Base-by-base conservation (phyloP, 2,329 filamentous ascomycete genomes). In the Fusarium succisae region DNA sequence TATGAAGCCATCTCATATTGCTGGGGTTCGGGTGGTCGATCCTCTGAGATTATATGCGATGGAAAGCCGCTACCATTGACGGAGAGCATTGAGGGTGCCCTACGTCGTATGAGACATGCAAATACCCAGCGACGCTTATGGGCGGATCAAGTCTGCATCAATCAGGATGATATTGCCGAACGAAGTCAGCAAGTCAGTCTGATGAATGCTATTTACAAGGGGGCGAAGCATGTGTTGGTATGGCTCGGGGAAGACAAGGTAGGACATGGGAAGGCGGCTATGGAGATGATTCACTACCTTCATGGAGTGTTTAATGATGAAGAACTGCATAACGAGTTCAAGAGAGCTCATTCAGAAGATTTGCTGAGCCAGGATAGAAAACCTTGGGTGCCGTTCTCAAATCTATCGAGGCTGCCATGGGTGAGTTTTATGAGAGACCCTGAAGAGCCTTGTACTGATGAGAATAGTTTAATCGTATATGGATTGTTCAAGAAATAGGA, bases 101-200 rank as follows among this genome's bases (percentile, higher is more conserved):
- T 83, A 30, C 65, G 57, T 22, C 77, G 81, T 7, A 60, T 82
- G 65, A 74, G 81, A 51, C 72, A 75, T 44, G 48, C 74, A 24
- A 74, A 74, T 18, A 32, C 39, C 28, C 69, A 72, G 37, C 77
- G 81, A 6, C 71, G 81, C 37, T 74, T 84, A 12, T 84, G 83
- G 83, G 80, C 83, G 7, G 83, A 84, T 43, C 82, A 84, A 72
- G 75, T 84, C 47, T 84, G 83, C 71, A 83, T 84, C 63, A 83
- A 84, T 63, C 83, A 84, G 65, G 76, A 77, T 7, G 80, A 84
- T 50, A 72, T 80, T 22, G 69, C 64, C 6, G 83, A 84, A 68
- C 78, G 82, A 45, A 80, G 79, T 55, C 74, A 74, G 11, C 82
- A 84, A 76, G 82, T 84, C n/a, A 73, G 73, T 38, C 63, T 84